Percentiles rank a stretch among this genome's conserved stretches.
phyloP scores from a whole-genome alignment of 257 asterid species.

The Solanum pinnatisectum region DNA sequence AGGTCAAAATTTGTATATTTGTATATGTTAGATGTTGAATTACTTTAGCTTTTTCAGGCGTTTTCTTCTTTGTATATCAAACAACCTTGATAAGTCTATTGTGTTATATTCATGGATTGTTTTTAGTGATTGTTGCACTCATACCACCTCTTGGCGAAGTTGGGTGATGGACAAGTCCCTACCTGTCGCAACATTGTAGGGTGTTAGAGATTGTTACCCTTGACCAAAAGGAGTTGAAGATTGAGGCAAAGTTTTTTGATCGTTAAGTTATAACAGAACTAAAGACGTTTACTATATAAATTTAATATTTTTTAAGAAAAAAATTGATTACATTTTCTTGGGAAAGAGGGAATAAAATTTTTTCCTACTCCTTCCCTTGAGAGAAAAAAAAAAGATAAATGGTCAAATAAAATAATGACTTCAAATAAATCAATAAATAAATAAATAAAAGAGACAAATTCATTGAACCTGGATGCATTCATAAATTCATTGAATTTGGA shows the following conservation, averaged over 20 bases:
- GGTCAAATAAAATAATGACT: not conserved
- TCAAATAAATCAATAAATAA: not conserved
- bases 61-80: not conserved
- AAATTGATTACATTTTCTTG: not conserved
- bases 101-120: not conserved
- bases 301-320: no score
- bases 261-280: not conserved
- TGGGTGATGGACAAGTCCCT: not conserved
- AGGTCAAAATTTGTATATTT: not conserved
- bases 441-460: not conserved
- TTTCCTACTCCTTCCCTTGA: not conserved
- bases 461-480: not conserved
- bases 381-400: not conserved
- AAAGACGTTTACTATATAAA: not conserved
- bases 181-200: not conserved
- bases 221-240: not conserved
- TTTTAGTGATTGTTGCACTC: not conserved
- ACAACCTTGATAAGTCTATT: not conserved
- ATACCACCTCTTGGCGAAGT: not conserved
- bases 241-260: accelerated
- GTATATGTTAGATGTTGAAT: not conserved
- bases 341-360: not conserved
- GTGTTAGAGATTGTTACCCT: not conserved
- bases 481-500: not conserved
- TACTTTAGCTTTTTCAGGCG: accelerated